Conservation (phyloP, 176 grass and related monocot genomes). For the Carex myosuroides region DNA sequence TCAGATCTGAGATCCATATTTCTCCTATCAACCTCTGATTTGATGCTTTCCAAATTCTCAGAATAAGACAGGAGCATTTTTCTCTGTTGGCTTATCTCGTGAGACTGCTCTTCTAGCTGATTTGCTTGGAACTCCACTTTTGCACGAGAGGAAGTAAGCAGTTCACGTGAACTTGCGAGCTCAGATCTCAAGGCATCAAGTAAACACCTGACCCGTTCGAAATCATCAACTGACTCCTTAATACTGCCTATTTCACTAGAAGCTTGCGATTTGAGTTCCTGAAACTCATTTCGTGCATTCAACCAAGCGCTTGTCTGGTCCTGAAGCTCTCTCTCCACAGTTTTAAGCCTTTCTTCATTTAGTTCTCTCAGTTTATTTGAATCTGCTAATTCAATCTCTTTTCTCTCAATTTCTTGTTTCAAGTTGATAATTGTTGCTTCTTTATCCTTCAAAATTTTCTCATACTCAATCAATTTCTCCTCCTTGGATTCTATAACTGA, state of each 20-base stretch:
- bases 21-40: constrained; percentile 42
- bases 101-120: constrained; percentile 44
- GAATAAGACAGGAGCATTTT: constrained; percentile 49
- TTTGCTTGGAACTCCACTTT: constrained; percentile 50
- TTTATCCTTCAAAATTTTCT: constrained; percentile 37
- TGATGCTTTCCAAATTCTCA: constrained; percentile 53
- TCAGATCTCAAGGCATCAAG: constrained; percentile 61
- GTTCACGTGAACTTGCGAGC: constrained; percentile 60
- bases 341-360: constrained; percentile 46
- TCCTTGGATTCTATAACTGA: constrained; percentile 57
- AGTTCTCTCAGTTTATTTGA: constrained; percentile 44
- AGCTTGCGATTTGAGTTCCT: constrained; percentile 47
- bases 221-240: constrained; percentile 36
- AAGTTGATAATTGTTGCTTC: constrained; percentile 44
- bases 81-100: constrained; percentile 47
- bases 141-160: constrained; percentile 43
- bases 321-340: constrained; percentile 45
- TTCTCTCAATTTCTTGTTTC: constrained; percentile 42
- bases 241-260: constrained; percentile 43
- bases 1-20: constrained; percentile 38
- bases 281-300: constrained; percentile 52
- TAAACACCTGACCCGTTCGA: constrained; percentile 62
- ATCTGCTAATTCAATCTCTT: constrained; percentile 42
- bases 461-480: constrained; percentile 34
- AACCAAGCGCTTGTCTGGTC: constrained; percentile 61